phyloP scores from a whole-genome alignment of 371 early-diverging fungal species.

The Mortierella sp. region DNA sequence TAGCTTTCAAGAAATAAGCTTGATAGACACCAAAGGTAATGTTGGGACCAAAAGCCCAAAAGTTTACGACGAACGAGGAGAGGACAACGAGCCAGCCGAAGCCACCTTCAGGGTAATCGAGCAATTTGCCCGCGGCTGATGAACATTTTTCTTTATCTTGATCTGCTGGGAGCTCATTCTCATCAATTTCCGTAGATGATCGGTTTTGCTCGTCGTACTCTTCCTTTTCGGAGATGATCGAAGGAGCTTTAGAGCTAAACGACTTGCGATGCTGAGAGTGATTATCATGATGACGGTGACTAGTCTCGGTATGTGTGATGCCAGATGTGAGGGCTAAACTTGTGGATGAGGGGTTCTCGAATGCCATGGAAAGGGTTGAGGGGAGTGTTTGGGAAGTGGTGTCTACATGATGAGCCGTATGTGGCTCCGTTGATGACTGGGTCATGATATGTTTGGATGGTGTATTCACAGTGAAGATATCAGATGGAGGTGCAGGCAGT shows the following conservation, averaged over 20 bases:
- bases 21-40: conserved; percentile 67
- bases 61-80: conserved; percentile 59
- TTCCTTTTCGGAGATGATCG: conserved; percentile 22
- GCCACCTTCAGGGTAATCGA: conserved; percentile 58
- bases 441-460: conserved; percentile 8
- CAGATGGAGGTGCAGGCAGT: too few species aligned
- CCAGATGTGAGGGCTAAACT: conserved; percentile 26
- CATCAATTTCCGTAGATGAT: conserved; percentile 8
- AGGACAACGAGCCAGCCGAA: conserved; percentile 61
- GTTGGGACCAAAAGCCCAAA: conserved; percentile 62
- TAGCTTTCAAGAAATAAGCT: conserved; percentile 29
- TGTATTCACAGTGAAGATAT: too few species aligned
- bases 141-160: conserved; percentile 1
- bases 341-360: conserved; percentile 40
- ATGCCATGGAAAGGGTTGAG: conserved; percentile 30
- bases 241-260: conserved; percentile 14
- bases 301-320: not conserved
- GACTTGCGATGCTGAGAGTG: not conserved
- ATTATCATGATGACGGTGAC: conserved; percentile 10
- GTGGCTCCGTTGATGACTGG: conserved; percentile 7
- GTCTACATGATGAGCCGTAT: not conserved
- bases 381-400: conserved; percentile 11
- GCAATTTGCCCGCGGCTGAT: conserved; percentile 17
- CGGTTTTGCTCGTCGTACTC: not conserved
- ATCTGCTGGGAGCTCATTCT: not conserved